Evolutionary conservation across 1,284 basidiomycete genomes (phyloP).

Genomic region (Chiua sp.): DNA sequence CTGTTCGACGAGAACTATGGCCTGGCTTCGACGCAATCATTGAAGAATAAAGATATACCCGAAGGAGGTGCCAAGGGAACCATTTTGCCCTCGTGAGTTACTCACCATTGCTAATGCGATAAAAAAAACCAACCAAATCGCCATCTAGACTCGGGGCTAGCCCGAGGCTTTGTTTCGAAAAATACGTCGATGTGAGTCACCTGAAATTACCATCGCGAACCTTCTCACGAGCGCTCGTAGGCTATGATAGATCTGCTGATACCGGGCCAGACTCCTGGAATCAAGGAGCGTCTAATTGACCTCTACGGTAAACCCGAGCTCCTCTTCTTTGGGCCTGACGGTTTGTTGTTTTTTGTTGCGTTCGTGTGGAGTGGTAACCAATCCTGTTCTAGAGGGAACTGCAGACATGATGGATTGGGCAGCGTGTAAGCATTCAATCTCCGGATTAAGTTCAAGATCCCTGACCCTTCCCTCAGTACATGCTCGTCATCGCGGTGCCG

Average conservation of each 20-base stretch:
- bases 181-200: conserved; percentile 90
- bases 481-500: conserved; percentile 84
- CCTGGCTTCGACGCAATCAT: conserved; percentile 94
- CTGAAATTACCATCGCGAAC: conserved; percentile 5
- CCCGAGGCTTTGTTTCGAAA: conserved; percentile 92
- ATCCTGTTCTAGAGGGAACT: conserved; percentile 74
- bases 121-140: conserved; percentile 1
- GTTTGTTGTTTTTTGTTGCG: conserved; percentile 41
- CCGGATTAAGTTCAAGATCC: not conserved
- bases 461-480: conserved; percentile 61
- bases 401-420: conserved; percentile 99
- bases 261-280: conserved; percentile 91
- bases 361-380: conserved; percentile 6
- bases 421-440: conserved; percentile 68
- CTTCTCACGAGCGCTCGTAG: conserved; percentile 42
- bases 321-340: conserved; percentile 98
- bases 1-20: conserved; percentile 99
- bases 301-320: conserved; percentile 91
- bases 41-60: conserved; percentile 99
- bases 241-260: conserved; percentile 91
- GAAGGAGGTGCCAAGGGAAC: conserved; percentile 98
- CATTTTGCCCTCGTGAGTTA: conserved; percentile 83
- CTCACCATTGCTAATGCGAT: not conserved
- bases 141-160: conserved; percentile 77
- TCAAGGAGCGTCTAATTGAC: conserved; percentile 96